Evolutionary conservation across 805 yeast species (phyloP).

Genomic region (Lipomyces yamadae): DNA sequence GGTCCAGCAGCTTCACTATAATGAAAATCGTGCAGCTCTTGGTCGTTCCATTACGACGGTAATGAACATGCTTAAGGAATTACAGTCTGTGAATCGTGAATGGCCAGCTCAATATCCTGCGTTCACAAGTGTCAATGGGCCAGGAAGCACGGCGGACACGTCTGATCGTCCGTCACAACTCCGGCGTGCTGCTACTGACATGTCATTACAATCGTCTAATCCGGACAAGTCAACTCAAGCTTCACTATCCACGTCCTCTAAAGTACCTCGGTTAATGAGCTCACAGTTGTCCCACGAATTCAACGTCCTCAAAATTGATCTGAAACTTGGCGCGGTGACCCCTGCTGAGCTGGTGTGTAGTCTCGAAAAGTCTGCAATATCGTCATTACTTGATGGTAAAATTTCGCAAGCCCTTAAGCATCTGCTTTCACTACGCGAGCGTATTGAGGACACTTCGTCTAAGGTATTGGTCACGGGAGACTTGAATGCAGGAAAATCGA

Average conservation of each 20-base stretch:
- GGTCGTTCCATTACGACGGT: conserved; percentile 52
- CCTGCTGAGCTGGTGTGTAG: conserved; percentile 54
- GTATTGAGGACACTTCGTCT: conserved; percentile 89
- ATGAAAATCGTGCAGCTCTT: conserved; percentile 68
- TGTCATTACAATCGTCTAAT: conserved; percentile 10
- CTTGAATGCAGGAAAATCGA: conserved; percentile 93
- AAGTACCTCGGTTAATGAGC: conserved; percentile 31
- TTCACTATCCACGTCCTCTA: conserved; percentile 9
- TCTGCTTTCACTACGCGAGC: conserved; percentile 68
- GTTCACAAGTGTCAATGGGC: conserved; percentile 18
- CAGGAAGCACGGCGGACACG: neutral
- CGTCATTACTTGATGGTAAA: conserved; percentile 71
- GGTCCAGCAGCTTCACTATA: conserved; percentile 74
- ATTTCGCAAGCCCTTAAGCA: conserved; percentile 69
- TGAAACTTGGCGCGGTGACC: conserved; percentile 57
- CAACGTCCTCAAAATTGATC: conserved; percentile 64
- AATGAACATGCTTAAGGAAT: conserved; percentile 40
- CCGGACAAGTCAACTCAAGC: conserved; percentile 5
- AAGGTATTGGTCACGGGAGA: conserved; percentile 97
- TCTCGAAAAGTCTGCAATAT: conserved; percentile 69
- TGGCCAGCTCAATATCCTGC: conserved; percentile 45
- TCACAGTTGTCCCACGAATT: conserved; percentile 46
- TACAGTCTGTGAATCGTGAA: conserved; percentile 41
- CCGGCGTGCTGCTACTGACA: conserved; percentile 29
- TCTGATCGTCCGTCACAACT: conserved; percentile 13